Evolutionary conservation across 2,329 filamentous ascomycete genomes (phyloP).

Genomic region (Albophoma yamanashiensis): DNA sequence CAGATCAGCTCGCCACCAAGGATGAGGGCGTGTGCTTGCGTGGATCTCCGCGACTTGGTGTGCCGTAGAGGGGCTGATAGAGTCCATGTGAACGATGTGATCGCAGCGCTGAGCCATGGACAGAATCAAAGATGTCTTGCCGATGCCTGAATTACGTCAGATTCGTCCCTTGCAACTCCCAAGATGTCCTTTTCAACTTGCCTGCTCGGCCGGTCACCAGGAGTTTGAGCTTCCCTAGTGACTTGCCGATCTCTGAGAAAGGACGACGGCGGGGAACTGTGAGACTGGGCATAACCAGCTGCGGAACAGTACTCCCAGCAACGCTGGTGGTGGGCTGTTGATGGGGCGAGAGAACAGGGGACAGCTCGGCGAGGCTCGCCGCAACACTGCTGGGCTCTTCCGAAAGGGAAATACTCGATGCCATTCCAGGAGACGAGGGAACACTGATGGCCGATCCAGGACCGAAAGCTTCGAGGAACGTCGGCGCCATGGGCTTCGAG

Average conservation of each 20-base stretch:
- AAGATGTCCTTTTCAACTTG: constrained; percentile 20
- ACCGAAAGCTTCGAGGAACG: constrained; percentile 13
- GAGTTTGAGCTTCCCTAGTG: constrained; percentile 79
- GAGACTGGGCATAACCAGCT: constrained; percentile 97
- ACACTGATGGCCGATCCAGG: constrained; percentile 30
- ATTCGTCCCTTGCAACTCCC: neutral
- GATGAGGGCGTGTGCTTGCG: constrained; percentile 75
- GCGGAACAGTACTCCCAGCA: constrained; percentile 35
- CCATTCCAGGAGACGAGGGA: constrained; percentile 40
- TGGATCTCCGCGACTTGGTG: constrained; percentile 53
- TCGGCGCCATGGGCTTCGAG: constrained; percentile 16
- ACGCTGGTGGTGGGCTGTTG: constrained; percentile 7
- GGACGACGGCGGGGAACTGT: constrained; percentile 80
- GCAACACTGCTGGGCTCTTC: constrained; percentile 15
- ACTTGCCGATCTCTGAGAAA: constrained; percentile 79
- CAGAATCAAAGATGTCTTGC: constrained; percentile 83
- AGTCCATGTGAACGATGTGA: constrained; percentile 89
- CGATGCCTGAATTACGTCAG: constrained; percentile 45
- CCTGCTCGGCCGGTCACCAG: constrained; percentile 72
- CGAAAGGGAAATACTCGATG: constrained; percentile 33
- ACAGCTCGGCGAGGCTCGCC: constrained; percentile 10
- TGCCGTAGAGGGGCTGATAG: constrained; percentile 29
- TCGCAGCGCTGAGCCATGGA: constrained; percentile 79
- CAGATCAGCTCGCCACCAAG: constrained; percentile 78
- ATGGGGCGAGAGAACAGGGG: constrained; percentile 7